Base-by-base conservation (phyloP, 2,329 filamentous ascomycete genomes). In the Paraphaeosphaeria minitans region DNA sequence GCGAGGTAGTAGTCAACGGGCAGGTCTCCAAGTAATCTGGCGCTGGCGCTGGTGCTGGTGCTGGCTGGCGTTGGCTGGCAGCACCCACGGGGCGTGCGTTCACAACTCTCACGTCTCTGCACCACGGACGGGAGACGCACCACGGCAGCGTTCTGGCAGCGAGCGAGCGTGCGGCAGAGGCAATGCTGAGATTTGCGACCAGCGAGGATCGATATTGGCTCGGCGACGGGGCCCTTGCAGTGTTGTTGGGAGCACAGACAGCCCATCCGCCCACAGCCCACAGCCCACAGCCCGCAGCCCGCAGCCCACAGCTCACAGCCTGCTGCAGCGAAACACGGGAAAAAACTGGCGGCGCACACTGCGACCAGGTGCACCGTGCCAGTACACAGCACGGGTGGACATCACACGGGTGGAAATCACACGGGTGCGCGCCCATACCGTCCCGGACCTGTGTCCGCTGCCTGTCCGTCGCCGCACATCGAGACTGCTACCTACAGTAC, bases 281-380 rank as follows among this genome's bases (percentile, higher is more conserved):
- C n/a, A n/a, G n/a, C n/a, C n/a, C n/a, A n/a, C n/a, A n/a, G n/a
- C n/a, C n/a, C n/a, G n/a, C n/a, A n/a, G n/a, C n/a, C n/a, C n/a
- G n/a, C 29, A 31, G 29, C 29, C 29, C 55, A 31, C 29, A 31
- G 29, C 29, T 8, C 55, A 53, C 55, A 57, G 55, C 49, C 56
- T 57, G 47, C 43, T 27, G n/a, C 56, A 47, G 46, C 56, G 56
- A 55, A 58, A 58, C 56, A 58, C 35, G 39, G n/a, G n/a, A n/a
- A n/a, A n/a, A n/a, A n/a, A n/a, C 55, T 37, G 33, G 39, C 27
- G 39, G 37, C 37, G 46, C 49, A 24, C 19, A 48, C 47, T 39
- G 37, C 37, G 53, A 39, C 29, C 53, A 39, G 49, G 55, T 31
- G 29, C 9, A 8, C 29, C 5, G 4, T 9, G 29, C n/a, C n/a